Evolutionary conservation across 768 basidiomycete species (phyloP).

Genomic region (Auricularia sp.): DNA sequence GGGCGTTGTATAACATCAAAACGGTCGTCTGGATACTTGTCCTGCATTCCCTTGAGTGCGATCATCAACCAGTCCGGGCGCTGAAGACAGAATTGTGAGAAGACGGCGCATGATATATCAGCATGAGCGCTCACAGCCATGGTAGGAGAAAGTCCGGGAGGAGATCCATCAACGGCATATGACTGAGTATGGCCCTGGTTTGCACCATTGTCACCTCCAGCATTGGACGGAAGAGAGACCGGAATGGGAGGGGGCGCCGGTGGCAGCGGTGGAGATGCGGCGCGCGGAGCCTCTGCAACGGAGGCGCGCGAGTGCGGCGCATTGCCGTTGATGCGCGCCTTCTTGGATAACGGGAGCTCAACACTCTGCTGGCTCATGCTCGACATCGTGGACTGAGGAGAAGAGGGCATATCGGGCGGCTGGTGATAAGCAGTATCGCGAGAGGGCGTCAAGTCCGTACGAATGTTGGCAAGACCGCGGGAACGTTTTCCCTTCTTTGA

Average conservation of each 20-base stretch:
- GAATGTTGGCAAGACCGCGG: conserved; percentile 16
- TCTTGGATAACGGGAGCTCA: conserved; percentile 14
- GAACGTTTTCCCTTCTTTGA: conserved; percentile 21
- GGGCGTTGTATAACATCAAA: conserved; percentile 71
- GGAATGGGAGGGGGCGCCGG: conserved; percentile 5
- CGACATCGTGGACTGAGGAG: conserved; percentile 2
- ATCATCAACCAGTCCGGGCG: conserved; percentile 63
- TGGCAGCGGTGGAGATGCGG: neutral
- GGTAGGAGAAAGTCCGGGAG: neutral
- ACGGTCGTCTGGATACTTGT: conserved; percentile 67
- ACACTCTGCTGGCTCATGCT: neutral
- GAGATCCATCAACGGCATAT: neutral
- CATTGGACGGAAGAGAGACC: conserved; percentile 1
- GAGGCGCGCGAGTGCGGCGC: neutral
- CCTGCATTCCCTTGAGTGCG: conserved; percentile 59
- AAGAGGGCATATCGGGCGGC: neutral
- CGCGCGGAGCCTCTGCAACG: neutral
- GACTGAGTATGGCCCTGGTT: neutral
- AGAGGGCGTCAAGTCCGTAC: conserved; percentile 23
- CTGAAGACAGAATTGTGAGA: conserved; percentile 16
- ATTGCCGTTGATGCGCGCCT: neutral
- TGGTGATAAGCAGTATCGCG: neutral
- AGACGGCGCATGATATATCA: no score
- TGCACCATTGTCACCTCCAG: neutral
- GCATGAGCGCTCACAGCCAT: neutral